These are phyloP conservation scores for Patellaria atrata DNA, from an alignment of 495 filamentous ascomycete genomes.

Conservation along the genomic window DNA sequence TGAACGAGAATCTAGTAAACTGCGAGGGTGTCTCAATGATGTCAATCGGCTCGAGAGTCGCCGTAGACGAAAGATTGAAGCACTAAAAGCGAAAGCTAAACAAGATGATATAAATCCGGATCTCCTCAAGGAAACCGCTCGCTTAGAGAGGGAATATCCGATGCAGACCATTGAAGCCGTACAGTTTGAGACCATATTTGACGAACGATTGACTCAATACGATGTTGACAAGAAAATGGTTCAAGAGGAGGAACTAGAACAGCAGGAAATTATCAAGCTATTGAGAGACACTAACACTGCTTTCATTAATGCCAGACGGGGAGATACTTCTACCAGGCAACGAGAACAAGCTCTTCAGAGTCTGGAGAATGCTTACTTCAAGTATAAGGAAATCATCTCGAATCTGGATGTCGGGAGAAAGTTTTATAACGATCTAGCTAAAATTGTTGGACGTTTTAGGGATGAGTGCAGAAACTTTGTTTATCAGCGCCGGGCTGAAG, in stretches of 20 bases:
- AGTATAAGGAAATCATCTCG: slow-evolving; percentile 85
- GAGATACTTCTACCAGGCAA: slow-evolving; percentile 59
- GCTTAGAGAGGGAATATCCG: slow-evolving; percentile 71
- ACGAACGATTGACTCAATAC: slow-evolving; percentile 65
- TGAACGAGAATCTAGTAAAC: slow-evolving; percentile 57
- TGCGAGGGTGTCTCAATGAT: slow-evolving; percentile 70
- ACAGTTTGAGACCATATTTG: slow-evolving; percentile 86
- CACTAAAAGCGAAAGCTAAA: slow-evolving; percentile 59
- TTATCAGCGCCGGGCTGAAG: slow-evolving; percentile 66
- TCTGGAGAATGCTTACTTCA: slow-evolving; percentile 82
- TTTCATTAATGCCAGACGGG: slow-evolving; percentile 56
- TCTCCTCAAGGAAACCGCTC: slow-evolving; percentile 66
- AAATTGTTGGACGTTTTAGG: slow-evolving; percentile 63
- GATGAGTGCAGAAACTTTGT: slow-evolving; percentile 69
- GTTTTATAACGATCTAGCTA: slow-evolving; percentile 91
- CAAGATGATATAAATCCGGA: slow-evolving; percentile 77
- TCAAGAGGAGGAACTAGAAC: slow-evolving; percentile 56
- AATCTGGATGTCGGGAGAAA: slow-evolving; percentile 82
- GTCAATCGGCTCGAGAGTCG: slow-evolving; percentile 65
- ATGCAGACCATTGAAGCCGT: slow-evolving; percentile 70
- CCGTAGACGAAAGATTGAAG: slow-evolving; percentile 59
- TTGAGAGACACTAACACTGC: slow-evolving; percentile 61
- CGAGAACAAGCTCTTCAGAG: slow-evolving; percentile 76
- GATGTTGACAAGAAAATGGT: slow-evolving; percentile 58
- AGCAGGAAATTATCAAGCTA: slow-evolving; percentile 52